Conservation (phyloP, 2,329 filamentous ascomycete species). For the Arthrinium phaeospermum region DNA sequence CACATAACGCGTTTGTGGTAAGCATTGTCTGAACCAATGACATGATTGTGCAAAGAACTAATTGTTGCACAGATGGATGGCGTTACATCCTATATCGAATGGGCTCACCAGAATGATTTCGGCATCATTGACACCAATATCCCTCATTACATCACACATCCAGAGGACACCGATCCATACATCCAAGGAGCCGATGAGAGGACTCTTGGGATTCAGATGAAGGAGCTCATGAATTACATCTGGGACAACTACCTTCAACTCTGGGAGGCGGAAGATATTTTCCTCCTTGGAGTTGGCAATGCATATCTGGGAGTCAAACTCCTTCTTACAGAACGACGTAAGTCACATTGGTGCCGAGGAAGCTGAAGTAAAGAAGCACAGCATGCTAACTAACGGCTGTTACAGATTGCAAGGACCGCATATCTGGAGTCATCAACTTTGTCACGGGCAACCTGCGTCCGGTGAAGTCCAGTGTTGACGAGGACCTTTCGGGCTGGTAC, state of each 20-base stretch:
- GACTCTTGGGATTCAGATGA: conserved; percentile 63
- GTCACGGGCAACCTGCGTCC: conserved; percentile 78
- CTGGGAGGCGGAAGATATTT: conserved; percentile 74
- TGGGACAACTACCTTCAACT: conserved; percentile 98
- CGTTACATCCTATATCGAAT: conserved; percentile 80
- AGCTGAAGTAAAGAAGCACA: neutral
- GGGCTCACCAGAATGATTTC: conserved; percentile 78
- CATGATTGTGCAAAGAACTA: conserved; percentile 26
- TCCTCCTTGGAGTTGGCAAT: conserved; percentile 88
- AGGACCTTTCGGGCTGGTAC: conserved; percentile 81
- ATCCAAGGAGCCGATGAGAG: conserved; percentile 52
- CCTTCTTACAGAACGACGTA: conserved; percentile 78
- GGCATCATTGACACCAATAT: conserved; percentile 92
- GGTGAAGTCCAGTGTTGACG: conserved; percentile 78
- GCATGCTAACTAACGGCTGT: neutral
- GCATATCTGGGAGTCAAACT: conserved; percentile 85
- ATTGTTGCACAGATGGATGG: conserved; percentile 72
- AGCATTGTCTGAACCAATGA: conserved; percentile 39
- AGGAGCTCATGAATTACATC: conserved; percentile 81
- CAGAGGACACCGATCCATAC: conserved; percentile 59
- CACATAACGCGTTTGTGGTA: conserved; percentile 90
- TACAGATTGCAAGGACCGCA: conserved; percentile 66
- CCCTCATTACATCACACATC: conserved; percentile 74
- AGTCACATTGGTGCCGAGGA: conserved; percentile 24
- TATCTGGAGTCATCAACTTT: conserved; percentile 80